Conservation (phyloP, 2,329 filamentous ascomycete genomes). For the Colletotrichum sp. region DNA sequence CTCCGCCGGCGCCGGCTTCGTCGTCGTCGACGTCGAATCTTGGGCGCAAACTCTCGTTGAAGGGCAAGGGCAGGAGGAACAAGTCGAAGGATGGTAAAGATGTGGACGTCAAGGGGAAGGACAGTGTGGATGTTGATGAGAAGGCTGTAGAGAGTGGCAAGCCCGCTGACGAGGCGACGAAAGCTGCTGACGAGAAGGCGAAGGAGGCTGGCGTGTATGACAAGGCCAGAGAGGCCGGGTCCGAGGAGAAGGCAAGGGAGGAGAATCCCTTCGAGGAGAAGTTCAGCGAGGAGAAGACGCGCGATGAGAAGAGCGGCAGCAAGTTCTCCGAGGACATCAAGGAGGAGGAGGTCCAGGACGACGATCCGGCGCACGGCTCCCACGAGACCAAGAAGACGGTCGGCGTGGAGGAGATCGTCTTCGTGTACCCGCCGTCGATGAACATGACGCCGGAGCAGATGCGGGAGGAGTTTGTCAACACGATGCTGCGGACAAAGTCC, state of each 20-base stretch:
- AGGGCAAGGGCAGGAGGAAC: slow-evolving; percentile 8
- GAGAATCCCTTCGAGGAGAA: not conserved
- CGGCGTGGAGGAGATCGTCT: slow-evolving; percentile 17
- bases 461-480: slow-evolving; percentile 17
- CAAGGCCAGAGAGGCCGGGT: not conserved
- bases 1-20: not conserved
- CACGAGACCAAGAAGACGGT: slow-evolving; percentile 19
- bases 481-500: slow-evolving; percentile 16
- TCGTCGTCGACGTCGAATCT: not conserved
- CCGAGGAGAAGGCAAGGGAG: not conserved
- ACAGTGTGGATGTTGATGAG: not conserved
- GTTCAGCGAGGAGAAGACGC: not conserved
- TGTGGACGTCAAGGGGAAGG: not conserved
- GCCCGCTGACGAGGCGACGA: not conserved
- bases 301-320: not conserved
- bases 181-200: not conserved
- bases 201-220: not conserved
- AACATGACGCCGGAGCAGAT: slow-evolving; percentile 18
- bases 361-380: slow-evolving; percentile 5
- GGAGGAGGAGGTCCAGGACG: not conserved
- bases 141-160: not conserved
- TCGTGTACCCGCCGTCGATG: slow-evolving; percentile 17
- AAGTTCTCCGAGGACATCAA: not conserved
- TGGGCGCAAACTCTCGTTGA: not conserved
- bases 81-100: not conserved